Conservation (phyloP, 805 yeast genomes). For the Lipomyces chichibuensis region DNA sequence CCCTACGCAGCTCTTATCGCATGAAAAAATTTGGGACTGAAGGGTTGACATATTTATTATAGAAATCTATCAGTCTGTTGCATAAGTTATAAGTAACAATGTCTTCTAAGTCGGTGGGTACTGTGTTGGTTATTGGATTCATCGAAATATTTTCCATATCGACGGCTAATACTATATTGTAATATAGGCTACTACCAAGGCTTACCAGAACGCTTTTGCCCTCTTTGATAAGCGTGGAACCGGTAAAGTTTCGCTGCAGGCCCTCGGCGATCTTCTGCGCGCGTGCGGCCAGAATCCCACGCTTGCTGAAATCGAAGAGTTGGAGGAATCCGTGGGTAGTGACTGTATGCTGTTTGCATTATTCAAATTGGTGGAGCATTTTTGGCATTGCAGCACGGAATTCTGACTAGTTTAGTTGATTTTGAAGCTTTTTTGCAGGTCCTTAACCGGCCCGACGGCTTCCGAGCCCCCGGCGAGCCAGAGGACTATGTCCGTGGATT, state of each 20-base stretch:
- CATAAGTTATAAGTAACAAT: conserved; percentile 3
- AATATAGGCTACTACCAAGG: conserved; percentile 29
- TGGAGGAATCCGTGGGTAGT: conserved; percentile 50
- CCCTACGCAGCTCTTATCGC: not conserved
- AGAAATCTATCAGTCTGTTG: not conserved
- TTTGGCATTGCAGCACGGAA: not conserved
- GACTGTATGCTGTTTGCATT: conserved; percentile 40
- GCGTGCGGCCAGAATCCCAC: conserved; percentile 99
- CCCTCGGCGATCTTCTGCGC: conserved; percentile 89
- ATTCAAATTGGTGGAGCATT: not conserved
- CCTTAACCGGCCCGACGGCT: conserved; percentile 84
- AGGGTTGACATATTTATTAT: not conserved
- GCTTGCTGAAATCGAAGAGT: conserved; percentile 73
- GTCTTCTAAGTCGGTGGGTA: conserved; percentile 31
- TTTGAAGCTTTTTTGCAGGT: conserved; percentile 76
- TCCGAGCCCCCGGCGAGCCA: conserved; percentile 83
- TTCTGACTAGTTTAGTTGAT: conserved; percentile 50
- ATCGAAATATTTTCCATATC: not conserved
- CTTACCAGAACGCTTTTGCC: conserved; percentile 72
- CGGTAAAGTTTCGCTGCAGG: conserved; percentile 81
- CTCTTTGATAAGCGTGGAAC: conserved; percentile 95
- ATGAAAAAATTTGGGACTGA: not conserved
- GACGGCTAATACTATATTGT: not conserved
- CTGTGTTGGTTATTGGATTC: not conserved
- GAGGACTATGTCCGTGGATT: conserved; percentile 93